Evolutionary conservation across 495 filamentous ascomycete species (phyloP), one percentile per base, ranked within the genome.

Genomic region (Penicillium bialowiezense): DNA sequence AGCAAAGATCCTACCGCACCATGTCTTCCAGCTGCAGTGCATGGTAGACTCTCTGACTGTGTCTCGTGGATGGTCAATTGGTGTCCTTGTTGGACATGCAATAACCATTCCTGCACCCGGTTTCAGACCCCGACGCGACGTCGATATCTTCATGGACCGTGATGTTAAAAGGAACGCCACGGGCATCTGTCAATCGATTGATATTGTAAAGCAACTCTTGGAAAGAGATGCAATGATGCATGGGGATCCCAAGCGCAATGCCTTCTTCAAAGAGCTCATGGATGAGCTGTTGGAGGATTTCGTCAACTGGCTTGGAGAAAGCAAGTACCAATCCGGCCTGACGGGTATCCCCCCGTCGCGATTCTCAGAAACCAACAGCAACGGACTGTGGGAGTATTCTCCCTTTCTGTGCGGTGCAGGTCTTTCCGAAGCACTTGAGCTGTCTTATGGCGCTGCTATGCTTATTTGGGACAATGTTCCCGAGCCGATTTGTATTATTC

Each of bases 331-430:
- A 52, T 8, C 56, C 40, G 67, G 68, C 7, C 51, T 28, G 13
- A 17, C 14, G 34, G 17, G 5, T 17, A 14, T 36, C 34, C 34
- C 10, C 2, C 34, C 10, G 17, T 36, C 34, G 5, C 72, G 68
- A 6, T 76, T 79, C 41, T 58, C 64, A 20, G 51, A 55, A 8
- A 70, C 63, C 17, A 67, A 73, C 44, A 23, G 65, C 1, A 78
- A 77, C 45, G 73, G 72, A 3, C 62, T 78, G 34, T 77, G 71
- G 74, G 68, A 71, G 28, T 78, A 75, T 43, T 78, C 72, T 14
- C 77, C 74, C 2, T 77, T 71, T 52, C 63, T 78, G 13, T 78
- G 74, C 38, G 34, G 34, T 36, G 14, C 14, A 17, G 14, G 34
- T 17, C 34, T 36, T 17, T 14, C 10, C n/a, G 34, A 36, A 17